These are phyloP conservation scores for Limnanthes douglasii DNA, from an alignment of 345 rosid genomes.

Conservation along the genomic window DNA sequence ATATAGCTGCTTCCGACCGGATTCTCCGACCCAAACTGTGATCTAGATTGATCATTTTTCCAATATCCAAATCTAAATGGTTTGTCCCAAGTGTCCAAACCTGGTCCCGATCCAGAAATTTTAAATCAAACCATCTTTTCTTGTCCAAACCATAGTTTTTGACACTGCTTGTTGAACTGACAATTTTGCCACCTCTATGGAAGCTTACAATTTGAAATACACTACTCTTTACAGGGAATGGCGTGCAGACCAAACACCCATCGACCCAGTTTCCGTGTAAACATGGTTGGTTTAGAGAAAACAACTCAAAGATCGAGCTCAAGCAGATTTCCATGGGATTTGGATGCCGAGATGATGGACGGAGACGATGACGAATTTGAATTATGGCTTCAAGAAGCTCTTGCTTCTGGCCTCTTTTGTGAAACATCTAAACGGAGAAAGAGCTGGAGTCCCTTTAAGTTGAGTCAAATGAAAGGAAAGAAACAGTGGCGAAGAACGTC, in stretches of 20 bases:
- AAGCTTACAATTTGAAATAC: too few species aligned
- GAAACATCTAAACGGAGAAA: slow-evolving; percentile 81
- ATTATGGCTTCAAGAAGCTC: slow-evolving; percentile 78
- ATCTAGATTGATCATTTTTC: too few species aligned
- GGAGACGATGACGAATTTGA: slow-evolving; percentile 88
- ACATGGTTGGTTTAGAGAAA: slow-evolving; percentile 88
- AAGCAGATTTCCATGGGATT: slow-evolving; percentile 77
- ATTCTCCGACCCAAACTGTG: too few species aligned
- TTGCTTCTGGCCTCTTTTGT: slow-evolving; percentile 84
- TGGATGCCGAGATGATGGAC: slow-evolving; percentile 88
- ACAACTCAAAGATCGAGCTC: slow-evolving; percentile 71
- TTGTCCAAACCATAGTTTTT: too few species aligned
- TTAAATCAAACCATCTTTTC: too few species aligned
- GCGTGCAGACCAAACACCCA: slow-evolving; percentile 96
- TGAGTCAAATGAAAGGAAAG: slow-evolving; percentile 68
- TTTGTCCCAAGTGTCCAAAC: too few species aligned
- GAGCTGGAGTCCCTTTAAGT: slow-evolving; percentile 94
- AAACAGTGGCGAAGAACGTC: slow-evolving; percentile 92
- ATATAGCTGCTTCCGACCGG: too few species aligned
- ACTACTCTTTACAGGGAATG: slow-evolving; percentile 61
- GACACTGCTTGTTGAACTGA: too few species aligned
- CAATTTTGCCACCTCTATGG: too few species aligned
- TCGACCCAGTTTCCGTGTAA: slow-evolving; percentile 90
- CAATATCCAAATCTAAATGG: too few species aligned
- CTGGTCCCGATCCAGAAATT: too few species aligned